These are phyloP conservation scores for Falciphora oryzae DNA, from an alignment of 2,329 filamentous ascomycete species.

Conservation along the genomic window DNA sequence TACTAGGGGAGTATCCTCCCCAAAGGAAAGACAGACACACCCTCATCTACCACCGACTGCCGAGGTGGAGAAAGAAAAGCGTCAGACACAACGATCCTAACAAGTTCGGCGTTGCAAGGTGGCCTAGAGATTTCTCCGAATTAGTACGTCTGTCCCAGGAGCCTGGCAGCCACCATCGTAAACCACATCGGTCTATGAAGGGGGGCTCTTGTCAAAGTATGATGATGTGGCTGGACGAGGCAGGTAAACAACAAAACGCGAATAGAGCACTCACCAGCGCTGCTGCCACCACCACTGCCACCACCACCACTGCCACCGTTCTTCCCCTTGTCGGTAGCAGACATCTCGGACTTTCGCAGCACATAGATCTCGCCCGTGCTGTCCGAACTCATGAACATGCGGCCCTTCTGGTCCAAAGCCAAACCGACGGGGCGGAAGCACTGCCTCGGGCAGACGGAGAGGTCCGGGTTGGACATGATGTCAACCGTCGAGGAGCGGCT, in stretches of 20 bases:
- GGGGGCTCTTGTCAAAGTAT: neutral
- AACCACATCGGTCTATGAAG: neutral
- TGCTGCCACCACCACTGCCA: neutral
- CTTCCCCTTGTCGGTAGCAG: constrained; percentile 10
- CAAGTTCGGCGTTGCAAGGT: neutral
- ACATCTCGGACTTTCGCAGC: constrained; percentile 26
- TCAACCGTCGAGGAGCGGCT: constrained; percentile 44
- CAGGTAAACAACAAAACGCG: neutral
- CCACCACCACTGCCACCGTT: neutral
- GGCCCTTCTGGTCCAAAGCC: constrained; percentile 41
- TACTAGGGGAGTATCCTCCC: too few species aligned
- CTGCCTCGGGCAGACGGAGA: constrained; percentile 43
- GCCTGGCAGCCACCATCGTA: neutral
- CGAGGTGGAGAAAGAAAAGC: neutral
- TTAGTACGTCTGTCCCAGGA: neutral
- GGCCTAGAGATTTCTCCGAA: neutral
- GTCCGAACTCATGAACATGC: constrained; percentile 59
- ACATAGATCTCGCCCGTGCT: constrained; percentile 61
- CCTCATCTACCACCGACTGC: neutral
- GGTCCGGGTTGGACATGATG: constrained; percentile 50
- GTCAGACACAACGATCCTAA: neutral
- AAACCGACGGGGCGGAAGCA: constrained; percentile 62
- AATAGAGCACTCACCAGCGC: neutral
- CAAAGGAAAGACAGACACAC: too few species aligned
- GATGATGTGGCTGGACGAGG: neutral